Evolutionary conservation across 1,284 basidiomycete species (phyloP), one percentile per base, ranked within the genome.

Genomic region (Naganishia liquefaciens): DNA sequence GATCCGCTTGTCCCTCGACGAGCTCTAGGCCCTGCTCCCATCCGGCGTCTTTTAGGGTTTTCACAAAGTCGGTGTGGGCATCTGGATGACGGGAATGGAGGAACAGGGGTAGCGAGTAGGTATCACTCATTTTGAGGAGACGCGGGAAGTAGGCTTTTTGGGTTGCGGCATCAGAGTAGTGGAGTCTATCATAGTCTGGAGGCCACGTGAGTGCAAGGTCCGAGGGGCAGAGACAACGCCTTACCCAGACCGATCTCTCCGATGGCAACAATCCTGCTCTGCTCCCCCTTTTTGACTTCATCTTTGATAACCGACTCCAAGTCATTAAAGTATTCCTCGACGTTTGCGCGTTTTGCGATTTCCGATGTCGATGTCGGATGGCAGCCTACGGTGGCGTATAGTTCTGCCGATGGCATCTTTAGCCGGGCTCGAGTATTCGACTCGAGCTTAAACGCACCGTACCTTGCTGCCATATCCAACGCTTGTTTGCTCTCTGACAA

Each of bases 201-300:
- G 39, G n/a, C 23, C 43, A 39, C 23, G 52, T 27, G 30, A 47
- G 37, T 47, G 23, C 50, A 54, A 46, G 47, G 55, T 70, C 27
- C 30, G 50, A n/a, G 46, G 7, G 37, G 9, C 3, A n/a, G 68
- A n/a, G 33, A 25, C 39, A 39, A 21, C 17, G 10, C 70, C 80
- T 47, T 69, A 89, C 89, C 89, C 42, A 94, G 79, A 11, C 92
- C 92, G 70, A 91, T 91, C 79, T 94, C 92, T 19, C 92, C 92
- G 1, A 94, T 79, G 0, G 90, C 89, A 9, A 91, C 86, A 19
- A 86, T 85, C 55, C 86, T 80, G 30, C 85, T 77, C 80, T 0
- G 85, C 84, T 6, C 80, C 80, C 17, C 85, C 74, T 63, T 73
- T 73, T 28, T 72, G 62, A 43, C 70, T 75, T 88, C 83, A n/a